These are phyloP conservation scores for Fusarium sp. DNA, from an alignment of 2,329 filamentous ascomycete species.

Conservation along the genomic window DNA sequence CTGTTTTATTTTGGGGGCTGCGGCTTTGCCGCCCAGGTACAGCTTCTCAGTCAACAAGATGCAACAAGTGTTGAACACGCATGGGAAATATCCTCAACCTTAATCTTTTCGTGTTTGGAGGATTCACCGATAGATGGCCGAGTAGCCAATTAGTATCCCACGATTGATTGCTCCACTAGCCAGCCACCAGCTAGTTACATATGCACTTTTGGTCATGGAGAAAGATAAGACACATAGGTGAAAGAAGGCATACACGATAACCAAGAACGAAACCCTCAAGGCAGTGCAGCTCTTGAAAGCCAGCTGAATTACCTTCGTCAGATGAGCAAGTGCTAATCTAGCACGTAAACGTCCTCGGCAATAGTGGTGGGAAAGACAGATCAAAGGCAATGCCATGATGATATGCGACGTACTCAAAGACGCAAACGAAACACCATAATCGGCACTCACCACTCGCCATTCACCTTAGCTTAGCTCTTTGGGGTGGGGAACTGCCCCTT, in stretches of 20 bases:
- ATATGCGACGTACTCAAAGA: slow-evolving; percentile 23
- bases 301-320: slow-evolving; percentile 25
- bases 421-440: slow-evolving; percentile 14
- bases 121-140: slow-evolving; percentile 8
- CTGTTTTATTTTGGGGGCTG: slow-evolving; percentile 21
- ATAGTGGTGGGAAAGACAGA: slow-evolving; percentile 18
- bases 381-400: slow-evolving; percentile 19
- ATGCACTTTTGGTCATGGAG: slow-evolving; percentile 3
- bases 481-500: neutral
- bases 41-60: slow-evolving; percentile 16
- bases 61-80: slow-evolving; percentile 3
- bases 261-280: neutral
- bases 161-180: slow-evolving; percentile 23
- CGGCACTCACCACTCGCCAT: neutral
- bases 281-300: slow-evolving; percentile 11
- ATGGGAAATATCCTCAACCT: neutral
- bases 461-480: slow-evolving; percentile 10
- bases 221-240: slow-evolving; percentile 1
- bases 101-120: slow-evolving; percentile 1
- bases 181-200: slow-evolving; percentile 2
- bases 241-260: neutral
- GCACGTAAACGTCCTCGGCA: slow-evolving; percentile 17
- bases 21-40: slow-evolving; percentile 26
- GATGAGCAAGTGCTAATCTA: slow-evolving; percentile 31
- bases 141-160: neutral